These are phyloP conservation scores for Jamesozyma spencerorum DNA, from an alignment of 805 yeast species.

Conservation along the genomic window DNA sequence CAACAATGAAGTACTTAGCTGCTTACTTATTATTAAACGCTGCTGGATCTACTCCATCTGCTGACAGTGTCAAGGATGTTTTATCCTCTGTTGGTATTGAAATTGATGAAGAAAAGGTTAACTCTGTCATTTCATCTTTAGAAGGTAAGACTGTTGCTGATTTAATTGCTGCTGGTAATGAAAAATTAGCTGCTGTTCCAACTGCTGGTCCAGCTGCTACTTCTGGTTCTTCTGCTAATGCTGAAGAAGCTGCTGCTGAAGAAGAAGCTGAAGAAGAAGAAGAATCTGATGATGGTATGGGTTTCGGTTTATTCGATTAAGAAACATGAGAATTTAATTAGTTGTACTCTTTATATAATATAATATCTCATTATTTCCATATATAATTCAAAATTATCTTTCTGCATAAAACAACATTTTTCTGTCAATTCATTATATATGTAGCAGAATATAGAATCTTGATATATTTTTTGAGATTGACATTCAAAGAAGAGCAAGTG, in stretches of 20 bases:
- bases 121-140: conserved; percentile 70
- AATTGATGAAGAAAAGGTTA: conserved; percentile 81
- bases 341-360: background rate
- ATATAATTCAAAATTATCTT: background rate
- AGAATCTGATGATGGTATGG: conserved; percentile 83
- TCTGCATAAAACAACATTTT: background rate
- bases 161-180: conserved; percentile 88
- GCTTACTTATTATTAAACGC: conserved; percentile 97
- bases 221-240: conserved; percentile 45
- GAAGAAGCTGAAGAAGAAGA: conserved; percentile 52
- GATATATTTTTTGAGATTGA: too few relatives aligned
- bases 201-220: conserved; percentile 94
- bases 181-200: conserved; percentile 96
- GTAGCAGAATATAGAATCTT: too few relatives aligned
- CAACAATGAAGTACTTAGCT: conserved; percentile 90
- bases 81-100: conserved; percentile 94
- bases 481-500: background rate
- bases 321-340: too few relatives aligned
- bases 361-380: too few relatives aligned
- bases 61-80: conserved; percentile 80
- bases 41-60: conserved; percentile 94
- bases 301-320: conserved; percentile 98
- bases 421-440: too few relatives aligned
- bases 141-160: conserved; percentile 90
- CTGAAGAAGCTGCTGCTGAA: conserved; percentile 38